A percentile compares a stretch with the other conserved stretches of the same genome.
Conservation (phyloP, 1,284 basidiomycete species). For the Grifola frondosa region DNA sequence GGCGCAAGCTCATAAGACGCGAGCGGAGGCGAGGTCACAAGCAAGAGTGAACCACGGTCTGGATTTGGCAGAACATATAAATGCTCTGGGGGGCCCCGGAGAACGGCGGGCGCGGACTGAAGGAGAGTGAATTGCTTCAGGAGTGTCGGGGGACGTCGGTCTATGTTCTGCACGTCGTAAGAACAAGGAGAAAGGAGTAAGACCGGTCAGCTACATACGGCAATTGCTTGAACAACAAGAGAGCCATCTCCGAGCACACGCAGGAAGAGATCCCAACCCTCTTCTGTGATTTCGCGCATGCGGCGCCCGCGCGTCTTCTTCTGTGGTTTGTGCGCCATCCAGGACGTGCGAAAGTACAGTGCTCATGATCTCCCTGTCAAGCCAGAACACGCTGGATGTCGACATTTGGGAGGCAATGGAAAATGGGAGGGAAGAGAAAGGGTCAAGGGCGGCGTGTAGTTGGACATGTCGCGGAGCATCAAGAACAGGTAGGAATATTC, state of each 20-base stretch:
- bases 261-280: slow-evolving; percentile 78
- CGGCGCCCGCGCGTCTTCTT: slow-evolving; percentile 48
- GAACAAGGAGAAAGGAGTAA: neutral
- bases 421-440: slow-evolving; percentile 54
- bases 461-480: slow-evolving; percentile 86
- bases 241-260: slow-evolving; percentile 73
- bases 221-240: slow-evolving; percentile 68
- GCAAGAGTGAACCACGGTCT: slow-evolving; percentile 43
- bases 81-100: slow-evolving; percentile 39
- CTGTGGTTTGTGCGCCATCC: slow-evolving; percentile 26
- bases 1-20: slow-evolving; percentile 55
- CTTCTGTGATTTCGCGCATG: slow-evolving; percentile 60
- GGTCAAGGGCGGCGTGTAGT: slow-evolving; percentile 74
- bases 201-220: slow-evolving; percentile 47
- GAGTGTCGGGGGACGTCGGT: slow-evolving; percentile 85
- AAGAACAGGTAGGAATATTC: slow-evolving; percentile 85
- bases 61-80: slow-evolving; percentile 56
- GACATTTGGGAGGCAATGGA: slow-evolving; percentile 32
- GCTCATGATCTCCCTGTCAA: slow-evolving; percentile 59
- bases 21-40: slow-evolving; percentile 62
- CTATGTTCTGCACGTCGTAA: slow-evolving; percentile 63
- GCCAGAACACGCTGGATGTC: slow-evolving; percentile 59
- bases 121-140: slow-evolving; percentile 75
- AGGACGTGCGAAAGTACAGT: slow-evolving; percentile 45
- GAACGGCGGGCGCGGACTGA: slow-evolving; percentile 50